Evolutionary conservation across 1,284 basidiomycete species (phyloP), one percentile per base, ranked within the genome.

Genomic region (Filobasidium uniguttulatum): DNA sequence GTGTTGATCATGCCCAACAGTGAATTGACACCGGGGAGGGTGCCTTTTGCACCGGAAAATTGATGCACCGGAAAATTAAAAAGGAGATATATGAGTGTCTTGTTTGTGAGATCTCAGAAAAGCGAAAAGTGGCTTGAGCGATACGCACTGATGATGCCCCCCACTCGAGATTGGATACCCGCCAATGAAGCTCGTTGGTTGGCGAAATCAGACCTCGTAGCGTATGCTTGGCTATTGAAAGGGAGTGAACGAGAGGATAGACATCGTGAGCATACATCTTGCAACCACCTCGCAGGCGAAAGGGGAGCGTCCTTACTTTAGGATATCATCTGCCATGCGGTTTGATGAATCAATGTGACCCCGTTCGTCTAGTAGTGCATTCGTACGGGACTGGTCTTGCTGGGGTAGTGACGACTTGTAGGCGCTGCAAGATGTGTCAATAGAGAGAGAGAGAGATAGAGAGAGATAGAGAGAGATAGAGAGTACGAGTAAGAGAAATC

Each of bases 201-300:
- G n/a, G 76, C 73, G 67, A 99, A 94, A 65, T 97, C 91, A 30
- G 85, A 76, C n/a, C 93, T 81, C 0, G 93, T 97, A 59, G 90
- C 93, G 61, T 96, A 94, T 26, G 94, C 94, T 80, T 98, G 93
- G 47, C 90, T 94, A 61, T 3, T n/a, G n/a, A 23, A 40, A 12
- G 46, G 26, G 33, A 35, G 29, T 29, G 20, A 22, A 3, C 19
- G 23, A 49, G 41, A 23, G 30, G 26, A 10, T 20, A 17, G 6
- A 25, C 34, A 15, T 20, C 17, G 28, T 37, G n/a, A 46, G 41
- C 28, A 14, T 15, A 9, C 17, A 45, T 6, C 20, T 20, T 5
- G 38, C 9, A n/a, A 33, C 40, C 34, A 17, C 19, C 23, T 38
- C 36, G 5, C 3, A 38, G 37, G 28, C 6, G 25, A 34, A n/a